phyloP scores from a whole-genome alignment of 345 rosid species.

The Sisymbrium irio region DNA sequence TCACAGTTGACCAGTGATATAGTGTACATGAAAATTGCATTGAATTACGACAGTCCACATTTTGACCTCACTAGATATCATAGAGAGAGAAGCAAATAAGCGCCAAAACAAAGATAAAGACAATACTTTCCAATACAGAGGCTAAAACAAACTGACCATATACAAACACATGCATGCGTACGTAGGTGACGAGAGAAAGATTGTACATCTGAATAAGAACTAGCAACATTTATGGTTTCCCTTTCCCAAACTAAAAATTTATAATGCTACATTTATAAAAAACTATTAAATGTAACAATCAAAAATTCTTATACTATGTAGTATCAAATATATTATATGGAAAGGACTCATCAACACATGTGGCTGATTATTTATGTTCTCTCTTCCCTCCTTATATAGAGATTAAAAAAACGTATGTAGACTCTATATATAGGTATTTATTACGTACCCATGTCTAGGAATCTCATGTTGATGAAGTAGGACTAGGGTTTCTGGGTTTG shows the following conservation, averaged over 20 bases:
- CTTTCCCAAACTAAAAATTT: neutral
- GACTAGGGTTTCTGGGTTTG: slow-evolving; percentile 65
- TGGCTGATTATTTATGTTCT: slow-evolving; percentile 25
- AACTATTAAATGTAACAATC: slow-evolving; percentile 12
- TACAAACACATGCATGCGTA: slow-evolving; percentile 32
- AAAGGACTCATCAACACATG: slow-evolving; percentile 20
- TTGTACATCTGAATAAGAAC: slow-evolving; percentile 36
- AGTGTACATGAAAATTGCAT: slow-evolving; percentile 34
- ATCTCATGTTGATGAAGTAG: slow-evolving; percentile 50
- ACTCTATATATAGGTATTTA: slow-evolving; percentile 38
- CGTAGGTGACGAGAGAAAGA: slow-evolving; percentile 25
- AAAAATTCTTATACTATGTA: slow-evolving; percentile 11
- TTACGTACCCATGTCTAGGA: slow-evolving; percentile 41
- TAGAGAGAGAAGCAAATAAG: slow-evolving; percentile 8
- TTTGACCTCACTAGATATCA: slow-evolving; percentile 30
- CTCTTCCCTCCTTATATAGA: slow-evolving; percentile 18
- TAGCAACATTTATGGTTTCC: slow-evolving; percentile 51
- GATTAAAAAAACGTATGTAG: slow-evolving; percentile 22
- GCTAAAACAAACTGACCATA: slow-evolving; percentile 36
- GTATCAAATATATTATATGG: slow-evolving; percentile 1
- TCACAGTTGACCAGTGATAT: slow-evolving; percentile 24
- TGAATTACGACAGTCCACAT: slow-evolving; percentile 23
- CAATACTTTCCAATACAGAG: slow-evolving; percentile 27
- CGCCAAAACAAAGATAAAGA: slow-evolving; percentile 29
- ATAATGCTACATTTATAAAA: slow-evolving; percentile 7